Conservation (phyloP, 2,329 filamentous ascomycete species). For the Cercospora berteroae region DNA sequence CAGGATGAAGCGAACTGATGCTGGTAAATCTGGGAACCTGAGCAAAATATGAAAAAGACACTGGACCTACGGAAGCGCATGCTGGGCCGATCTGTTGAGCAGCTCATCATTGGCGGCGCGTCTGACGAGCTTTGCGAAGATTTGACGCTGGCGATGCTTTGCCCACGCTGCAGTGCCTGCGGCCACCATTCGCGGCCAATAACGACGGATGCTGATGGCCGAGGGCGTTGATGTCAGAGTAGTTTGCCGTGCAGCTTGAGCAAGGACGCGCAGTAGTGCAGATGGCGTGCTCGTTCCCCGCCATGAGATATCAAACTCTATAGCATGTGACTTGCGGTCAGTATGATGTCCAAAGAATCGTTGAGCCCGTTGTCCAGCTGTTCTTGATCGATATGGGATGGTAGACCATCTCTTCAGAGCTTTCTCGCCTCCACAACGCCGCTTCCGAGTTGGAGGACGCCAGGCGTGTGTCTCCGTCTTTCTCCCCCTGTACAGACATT, state of each 20-base stretch:
- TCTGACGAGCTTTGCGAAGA: slow-evolving; percentile 8
- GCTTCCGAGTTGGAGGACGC: no score
- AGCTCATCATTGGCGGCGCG: slow-evolving; percentile 9
- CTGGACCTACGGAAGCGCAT: background rate
- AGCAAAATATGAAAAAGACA: background rate
- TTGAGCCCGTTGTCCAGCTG: background rate
- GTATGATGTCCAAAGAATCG: background rate
- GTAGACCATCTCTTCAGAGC: background rate
- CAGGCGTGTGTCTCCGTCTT: background rate
- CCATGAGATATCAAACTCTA: slow-evolving; percentile 9
- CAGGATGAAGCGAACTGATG: background rate
- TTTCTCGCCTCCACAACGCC: no score
- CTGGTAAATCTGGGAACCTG: background rate
- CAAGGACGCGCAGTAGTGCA: slow-evolving; percentile 8
- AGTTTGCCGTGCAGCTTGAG: slow-evolving; percentile 4
- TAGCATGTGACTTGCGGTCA: background rate
- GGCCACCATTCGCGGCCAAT: background rate
- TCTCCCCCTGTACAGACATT: background rate
- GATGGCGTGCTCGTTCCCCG: slow-evolving; percentile 11
- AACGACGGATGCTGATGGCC: background rate
- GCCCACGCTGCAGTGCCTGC: slow-evolving; percentile 2
- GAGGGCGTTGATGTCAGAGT: background rate
- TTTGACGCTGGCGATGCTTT: background rate
- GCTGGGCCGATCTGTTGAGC: background rate
- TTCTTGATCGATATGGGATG: background rate